Evolutionary conservation across 2,329 filamentous ascomycete genomes (phyloP).

Genomic region (Sclerotinia borealis): DNA sequence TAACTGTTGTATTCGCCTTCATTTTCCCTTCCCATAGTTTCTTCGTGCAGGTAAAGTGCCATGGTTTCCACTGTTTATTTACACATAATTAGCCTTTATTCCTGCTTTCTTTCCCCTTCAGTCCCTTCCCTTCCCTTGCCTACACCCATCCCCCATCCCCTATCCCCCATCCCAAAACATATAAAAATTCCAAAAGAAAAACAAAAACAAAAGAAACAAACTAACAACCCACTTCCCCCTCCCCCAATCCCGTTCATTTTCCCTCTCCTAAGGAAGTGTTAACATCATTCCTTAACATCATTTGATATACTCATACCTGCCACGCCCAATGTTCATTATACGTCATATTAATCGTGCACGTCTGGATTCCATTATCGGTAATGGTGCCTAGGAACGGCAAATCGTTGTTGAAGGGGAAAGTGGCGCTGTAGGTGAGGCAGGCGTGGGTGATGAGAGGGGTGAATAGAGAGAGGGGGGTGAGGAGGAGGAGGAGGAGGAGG

Average conservation of each 20-base stretch:
- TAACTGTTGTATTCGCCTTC: not conserved
- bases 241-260: not conserved
- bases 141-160: not conserved
- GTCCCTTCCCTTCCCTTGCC: not conserved
- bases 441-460: not conserved
- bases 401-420: constrained; percentile 13
- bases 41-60: constrained; percentile 10
- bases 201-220: not conserved
- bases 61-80: constrained; percentile 3
- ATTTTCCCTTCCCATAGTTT: constrained; percentile 1
- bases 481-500: not conserved
- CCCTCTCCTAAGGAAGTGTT: too few relatives aligned
- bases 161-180: not conserved
- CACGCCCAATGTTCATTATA: constrained; percentile 13
- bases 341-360: constrained; percentile 17
- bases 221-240: constrained; percentile 1
- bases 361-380: constrained; percentile 15
- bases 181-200: not conserved
- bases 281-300: too few relatives aligned
- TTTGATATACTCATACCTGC: too few relatives aligned
- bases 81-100: not conserved
- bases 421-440: constrained; percentile 19
- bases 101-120: not conserved
- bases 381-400: constrained; percentile 17
- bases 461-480: not conserved